Percentiles rank a stretch among this genome's conserved stretches.
phyloP scores from a whole-genome alignment of 805 yeast genomes.

The Metschnikowia cerradonensis region DNA sequence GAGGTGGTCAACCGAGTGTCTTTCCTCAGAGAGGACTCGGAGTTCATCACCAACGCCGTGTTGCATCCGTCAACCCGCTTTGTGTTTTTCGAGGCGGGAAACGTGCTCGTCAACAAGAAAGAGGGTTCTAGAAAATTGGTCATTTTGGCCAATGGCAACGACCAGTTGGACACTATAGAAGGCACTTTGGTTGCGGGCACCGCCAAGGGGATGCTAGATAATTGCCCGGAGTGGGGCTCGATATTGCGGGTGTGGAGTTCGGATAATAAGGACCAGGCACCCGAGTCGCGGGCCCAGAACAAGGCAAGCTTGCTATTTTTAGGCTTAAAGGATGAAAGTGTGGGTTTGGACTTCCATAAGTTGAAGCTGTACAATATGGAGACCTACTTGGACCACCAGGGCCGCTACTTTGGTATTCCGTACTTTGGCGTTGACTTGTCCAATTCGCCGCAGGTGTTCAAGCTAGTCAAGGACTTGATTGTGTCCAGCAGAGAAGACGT shows the following conservation, averaged over 20 bases:
- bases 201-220: constrained; percentile 21
- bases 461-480: constrained; percentile 28
- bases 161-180: constrained; percentile 23
- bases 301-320: constrained; percentile 37
- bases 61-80: constrained; percentile 46
- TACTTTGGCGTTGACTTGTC: constrained; percentile 60
- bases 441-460: constrained; percentile 37
- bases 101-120: constrained; percentile 31
- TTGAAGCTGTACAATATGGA: constrained; percentile 28
- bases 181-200: constrained; percentile 15
- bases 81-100: constrained; percentile 35
- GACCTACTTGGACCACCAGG: constrained; percentile 40
- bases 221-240: constrained; percentile 11
- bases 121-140: constrained; percentile 26
- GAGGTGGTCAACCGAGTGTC: constrained; percentile 61
- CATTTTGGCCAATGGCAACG: constrained; percentile 32
- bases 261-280: constrained; percentile 32
- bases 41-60: constrained; percentile 46
- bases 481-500: constrained; percentile 14
- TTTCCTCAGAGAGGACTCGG: constrained; percentile 54
- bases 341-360: constrained; percentile 32
- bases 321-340: constrained; percentile 45
- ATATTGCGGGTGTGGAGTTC: constrained; percentile 23
- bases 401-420: constrained; percentile 57
- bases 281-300: constrained; percentile 35